Percentiles rank a stretch among this genome's conserved stretches.
These are phyloP conservation scores for Talaromyces atroroseus DNA, from an alignment of 2,329 filamentous ascomycete species.

Conservation along the genomic window DNA sequence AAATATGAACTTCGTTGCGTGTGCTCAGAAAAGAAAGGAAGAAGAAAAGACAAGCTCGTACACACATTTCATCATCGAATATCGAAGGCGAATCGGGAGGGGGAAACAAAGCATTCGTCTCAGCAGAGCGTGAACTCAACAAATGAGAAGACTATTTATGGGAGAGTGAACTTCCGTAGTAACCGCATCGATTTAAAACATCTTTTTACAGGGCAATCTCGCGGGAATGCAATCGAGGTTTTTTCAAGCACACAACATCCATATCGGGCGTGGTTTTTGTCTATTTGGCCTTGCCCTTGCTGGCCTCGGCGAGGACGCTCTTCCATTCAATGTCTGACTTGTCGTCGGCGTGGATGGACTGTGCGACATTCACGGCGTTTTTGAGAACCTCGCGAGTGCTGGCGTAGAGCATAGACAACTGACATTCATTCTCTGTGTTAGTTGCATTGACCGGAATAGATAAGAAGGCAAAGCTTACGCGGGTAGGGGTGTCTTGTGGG, in stretches of 20 bases:
- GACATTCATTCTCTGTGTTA: neutral
- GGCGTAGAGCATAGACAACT: conserved; percentile 49
- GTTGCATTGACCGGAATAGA: conserved; percentile 10
- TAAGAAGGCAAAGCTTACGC: conserved; percentile 28
- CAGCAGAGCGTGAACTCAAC: neutral
- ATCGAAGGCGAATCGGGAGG: neutral
- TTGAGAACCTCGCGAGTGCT: conserved; percentile 46
- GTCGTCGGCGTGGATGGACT: conserved; percentile 39
- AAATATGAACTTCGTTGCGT: neutral
- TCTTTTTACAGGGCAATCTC: conserved; percentile 1
- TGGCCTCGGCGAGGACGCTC: conserved; percentile 33
- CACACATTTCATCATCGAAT: neutral
- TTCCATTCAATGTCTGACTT: conserved; percentile 40
- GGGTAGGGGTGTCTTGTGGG: conserved; percentile 34
- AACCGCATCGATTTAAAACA: neutral
- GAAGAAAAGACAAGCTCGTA: neutral
- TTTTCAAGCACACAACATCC: neutral
- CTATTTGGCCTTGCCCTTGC: conserved; percentile 39
- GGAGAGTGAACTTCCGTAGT: neutral
- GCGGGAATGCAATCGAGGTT: neutral
- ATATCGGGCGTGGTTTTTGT: too few species aligned
- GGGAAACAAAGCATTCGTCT: neutral
- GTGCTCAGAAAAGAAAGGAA: neutral
- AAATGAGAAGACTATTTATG: neutral
- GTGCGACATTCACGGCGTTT: conserved; percentile 48